Evolutionary conservation across 495 filamentous ascomycete genomes (phyloP), one percentile per base, ranked within the genome.

Genomic region (Bathelium albidoporum): DNA sequence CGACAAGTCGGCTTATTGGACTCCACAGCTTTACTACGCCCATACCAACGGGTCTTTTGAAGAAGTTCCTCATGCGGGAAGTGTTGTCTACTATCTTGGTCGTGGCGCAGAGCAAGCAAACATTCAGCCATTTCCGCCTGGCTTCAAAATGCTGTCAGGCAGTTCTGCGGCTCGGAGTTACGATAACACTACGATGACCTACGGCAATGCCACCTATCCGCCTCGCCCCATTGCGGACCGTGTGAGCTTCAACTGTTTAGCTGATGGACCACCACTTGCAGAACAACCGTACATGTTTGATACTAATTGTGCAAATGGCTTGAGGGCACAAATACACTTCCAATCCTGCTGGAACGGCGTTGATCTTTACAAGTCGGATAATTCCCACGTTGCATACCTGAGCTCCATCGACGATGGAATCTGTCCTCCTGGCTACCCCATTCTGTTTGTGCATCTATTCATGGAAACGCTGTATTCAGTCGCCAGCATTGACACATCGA

Each of bases 1-100:
- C 70, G 87, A 90, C 73, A 85, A 78, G 65, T 89, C 87, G 28
- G 83, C 79, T 5, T 90, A 90, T 73, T 89, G 87, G 86, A 81
- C 80, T 39, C 87, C 87, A 0, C 73, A 72, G 9, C 65, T 89
- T 20, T 89, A 87, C 69, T 89, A 88, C 70, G 72, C 81, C 55
- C 79, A 87, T 44, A 68, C 68, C 16, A 72, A 80, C 60, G 77
- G 77, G 22, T 69, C 68, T 32, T 74, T 77, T 61, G 66, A 73
- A 59, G 75, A 79, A 45, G 76, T 79, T 14, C 71, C 70, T n/a
- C 73, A 76, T 63, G 59, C 64, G 29, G 76, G 77, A 10, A 74
- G 70, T 28, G 66, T 72, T 7, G 71, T 79, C 12, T 79, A 79
- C 62, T 80, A 80, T 65, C 72, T 77, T 7, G 77, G 74, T 1